Base-by-base conservation (phyloP, 208 protist genomes). In the Strigomonas galati region DNA sequence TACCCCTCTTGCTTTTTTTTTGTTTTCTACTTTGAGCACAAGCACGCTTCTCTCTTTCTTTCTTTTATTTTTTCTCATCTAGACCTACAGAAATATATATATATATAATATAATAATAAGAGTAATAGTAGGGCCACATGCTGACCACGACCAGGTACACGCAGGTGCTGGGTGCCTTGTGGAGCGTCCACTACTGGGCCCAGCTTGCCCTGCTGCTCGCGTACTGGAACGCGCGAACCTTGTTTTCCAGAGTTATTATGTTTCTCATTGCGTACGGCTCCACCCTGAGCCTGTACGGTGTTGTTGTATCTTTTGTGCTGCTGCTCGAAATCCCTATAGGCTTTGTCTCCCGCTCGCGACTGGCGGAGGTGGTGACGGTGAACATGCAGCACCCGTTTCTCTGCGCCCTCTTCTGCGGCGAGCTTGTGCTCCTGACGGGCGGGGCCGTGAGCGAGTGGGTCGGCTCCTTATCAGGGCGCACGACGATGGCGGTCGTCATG, bases 191-290 rank as follows among this genome's bases (percentile, higher is more conserved):
- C 10, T 61, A 43, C 55, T 44, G 26, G 23, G 12, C 26, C 17
- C 55, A 61, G 14, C 55, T 61, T 3, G 32, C 32, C 6, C 28
- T 35, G 55, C 55, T 61, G 17, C 10, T 61, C 6, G 6, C 26
- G 28, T 61, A 43, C 28, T 61, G 55, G 55, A 61, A 61, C 32
- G 21, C 28, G 28, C 55, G 32, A 23, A 61, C 32, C 10, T 44
- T 61, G 27, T 44, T 61, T n/a, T 14, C 32, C 2, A 27, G 55
- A 19, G 55, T 27, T 27, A 3, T 61, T 2, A 7, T 61, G 28
- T 61, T 27, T 23, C 7, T 61, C 28, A 26, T 61, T 10, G 55
- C 55, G 55, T 27, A 43, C 27, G 40, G 40, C 40, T 46, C 40
- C 3, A 46, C 40, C 10, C 14, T 46, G 40, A 46, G 40, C 14